These are phyloP conservation scores for Penicillium steckii DNA, from an alignment of 495 filamentous ascomycete species.

Conservation along the genomic window DNA sequence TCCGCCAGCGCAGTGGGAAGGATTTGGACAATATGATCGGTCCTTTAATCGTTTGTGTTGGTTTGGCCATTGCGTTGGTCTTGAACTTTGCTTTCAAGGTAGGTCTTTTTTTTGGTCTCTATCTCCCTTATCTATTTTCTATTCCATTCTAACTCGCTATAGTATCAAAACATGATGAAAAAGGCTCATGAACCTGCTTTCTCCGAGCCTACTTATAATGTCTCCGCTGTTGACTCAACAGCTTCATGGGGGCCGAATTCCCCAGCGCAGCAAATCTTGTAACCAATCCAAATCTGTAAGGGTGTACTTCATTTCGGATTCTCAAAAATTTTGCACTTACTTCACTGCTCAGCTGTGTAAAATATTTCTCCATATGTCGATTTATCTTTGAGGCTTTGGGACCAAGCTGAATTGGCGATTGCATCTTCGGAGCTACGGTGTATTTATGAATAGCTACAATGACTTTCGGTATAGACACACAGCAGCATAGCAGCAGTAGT, in stretches of 20 bases:
- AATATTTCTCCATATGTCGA: no score
- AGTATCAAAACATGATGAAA: slow-evolving; percentile 38
- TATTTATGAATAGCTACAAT: no score
- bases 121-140: neutral
- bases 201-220: slow-evolving; percentile 9
- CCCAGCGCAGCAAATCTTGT: slow-evolving; percentile 24
- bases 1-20: slow-evolving; percentile 77
- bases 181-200: slow-evolving; percentile 13
- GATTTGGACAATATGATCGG: slow-evolving; percentile 89
- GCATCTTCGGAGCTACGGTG: no score
- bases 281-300: neutral
- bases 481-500: no score
- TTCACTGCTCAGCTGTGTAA: no score
- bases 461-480: no score
- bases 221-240: slow-evolving; percentile 6
- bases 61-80: slow-evolving; percentile 73
- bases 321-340: no score
- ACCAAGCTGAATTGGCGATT: no score
- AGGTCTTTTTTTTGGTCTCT: slow-evolving; percentile 3
- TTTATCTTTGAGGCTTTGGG: no score
- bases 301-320: no score
- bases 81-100: slow-evolving; percentile 87
- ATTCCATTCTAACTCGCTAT: neutral
- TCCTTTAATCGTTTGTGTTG: slow-evolving; percentile 78
- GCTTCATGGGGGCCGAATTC: slow-evolving; percentile 16